Percentiles rank a stretch among this genome's conserved stretches.
Evolutionary conservation across 805 yeast genomes (phyloP).

Genomic region (Ogataea chonburiensis): DNA sequence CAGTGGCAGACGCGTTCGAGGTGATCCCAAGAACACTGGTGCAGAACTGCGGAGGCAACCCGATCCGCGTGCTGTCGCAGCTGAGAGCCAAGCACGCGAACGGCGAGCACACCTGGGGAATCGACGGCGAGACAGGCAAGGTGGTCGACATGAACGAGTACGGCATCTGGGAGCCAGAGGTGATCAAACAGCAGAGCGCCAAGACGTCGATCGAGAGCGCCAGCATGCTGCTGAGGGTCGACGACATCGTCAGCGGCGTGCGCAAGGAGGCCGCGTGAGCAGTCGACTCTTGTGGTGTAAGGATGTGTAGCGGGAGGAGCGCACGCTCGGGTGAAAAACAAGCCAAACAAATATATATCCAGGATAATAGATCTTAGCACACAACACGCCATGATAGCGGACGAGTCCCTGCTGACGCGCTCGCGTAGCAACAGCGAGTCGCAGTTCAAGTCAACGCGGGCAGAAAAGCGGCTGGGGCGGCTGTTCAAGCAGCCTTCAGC

Average conservation of each 20-base stretch:
- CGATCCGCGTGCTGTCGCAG: constrained; percentile 84
- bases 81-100: constrained; percentile 95
- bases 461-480: constrained; percentile 37
- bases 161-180: constrained; percentile 99
- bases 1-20: constrained; percentile 98
- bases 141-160: constrained; percentile 92
- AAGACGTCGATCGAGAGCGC: constrained; percentile 99
- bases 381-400: constrained; percentile 9
- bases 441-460: constrained; percentile 30
- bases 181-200: constrained; percentile 91
- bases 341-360: constrained; percentile 1
- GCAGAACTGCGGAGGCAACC: constrained; percentile 97
- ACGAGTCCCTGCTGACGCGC: constrained; percentile 18
- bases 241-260: constrained; percentile 96
- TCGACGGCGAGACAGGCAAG: constrained; percentile 93
- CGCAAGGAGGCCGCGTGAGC: constrained; percentile 39
- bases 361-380: not conserved
- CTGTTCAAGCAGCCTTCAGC: constrained; percentile 29
- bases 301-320: constrained; percentile 3
- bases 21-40: constrained; percentile 96
- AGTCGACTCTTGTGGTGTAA: constrained; percentile 4
- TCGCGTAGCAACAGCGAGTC: constrained; percentile 33
- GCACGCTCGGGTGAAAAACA: too few species aligned
- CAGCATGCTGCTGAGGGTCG: constrained; percentile 89
- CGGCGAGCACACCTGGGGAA: constrained; percentile 82